Percentiles rank a stretch among this genome's conserved stretches.
These are phyloP conservation scores for Pythium scleroteichum DNA, from an alignment of 352 stramenopile genomes.

Conservation along the genomic window DNA sequence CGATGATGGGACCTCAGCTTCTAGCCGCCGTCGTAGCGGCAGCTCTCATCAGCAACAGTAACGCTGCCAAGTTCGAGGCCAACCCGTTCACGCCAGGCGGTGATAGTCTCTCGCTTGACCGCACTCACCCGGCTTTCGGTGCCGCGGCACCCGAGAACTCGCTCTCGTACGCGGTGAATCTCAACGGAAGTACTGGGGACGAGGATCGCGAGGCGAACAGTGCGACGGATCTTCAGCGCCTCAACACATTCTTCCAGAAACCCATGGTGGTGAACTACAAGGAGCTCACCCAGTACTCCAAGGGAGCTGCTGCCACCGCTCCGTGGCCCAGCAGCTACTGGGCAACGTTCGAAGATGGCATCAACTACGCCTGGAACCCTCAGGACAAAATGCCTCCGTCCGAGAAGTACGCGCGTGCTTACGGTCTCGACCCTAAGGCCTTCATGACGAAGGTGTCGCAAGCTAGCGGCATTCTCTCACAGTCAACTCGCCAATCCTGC, in stretches of 20 bases:
- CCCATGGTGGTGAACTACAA: conserved; percentile 20
- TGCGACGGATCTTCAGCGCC: conserved; percentile 10
- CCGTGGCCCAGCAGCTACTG: conserved; percentile 27
- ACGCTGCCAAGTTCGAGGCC: background rate
- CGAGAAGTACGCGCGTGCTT: conserved; percentile 30
- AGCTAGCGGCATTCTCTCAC: conserved; percentile 17
- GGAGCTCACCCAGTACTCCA: conserved; percentile 19
- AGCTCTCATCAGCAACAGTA: background rate
- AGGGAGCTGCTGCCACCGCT: background rate
- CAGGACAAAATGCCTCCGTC: conserved; percentile 11
- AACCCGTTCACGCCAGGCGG: conserved; percentile 20
- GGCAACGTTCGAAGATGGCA: conserved; percentile 27
- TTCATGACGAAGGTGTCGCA: conserved; percentile 25
- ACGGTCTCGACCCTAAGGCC: conserved; percentile 11
- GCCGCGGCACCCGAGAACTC: conserved; percentile 8
- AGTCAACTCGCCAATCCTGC: conserved; percentile 6
- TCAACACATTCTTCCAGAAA: conserved; percentile 22
- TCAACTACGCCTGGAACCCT: conserved; percentile 24
- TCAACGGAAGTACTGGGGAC: background rate
- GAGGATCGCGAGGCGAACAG: conserved; percentile 14
- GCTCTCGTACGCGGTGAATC: conserved; percentile 3
- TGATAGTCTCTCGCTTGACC: conserved; percentile 31
- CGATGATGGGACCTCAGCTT: conserved; percentile 14
- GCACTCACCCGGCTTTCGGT: conserved; percentile 12
- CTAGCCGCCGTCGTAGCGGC: background rate